Evolutionary conservation across 495 filamentous ascomycete species (phyloP), one percentile per base, ranked within the genome.

Genomic region (Patellaria atrata): DNA sequence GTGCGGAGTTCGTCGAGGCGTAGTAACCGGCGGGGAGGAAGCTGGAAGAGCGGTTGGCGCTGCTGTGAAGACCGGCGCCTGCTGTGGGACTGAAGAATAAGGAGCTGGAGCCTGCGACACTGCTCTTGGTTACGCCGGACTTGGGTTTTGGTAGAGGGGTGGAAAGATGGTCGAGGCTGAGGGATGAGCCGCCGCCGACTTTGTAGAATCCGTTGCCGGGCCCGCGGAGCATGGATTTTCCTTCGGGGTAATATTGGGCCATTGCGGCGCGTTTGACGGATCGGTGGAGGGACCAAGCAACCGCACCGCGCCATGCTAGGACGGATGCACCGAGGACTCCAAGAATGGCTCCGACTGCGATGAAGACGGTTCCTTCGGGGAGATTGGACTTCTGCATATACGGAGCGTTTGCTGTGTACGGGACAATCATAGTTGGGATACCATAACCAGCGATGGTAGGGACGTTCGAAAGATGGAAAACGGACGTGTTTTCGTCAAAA

Each of bases 21-120:
- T 97, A 97, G 57, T 92, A 96, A 6, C 89, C 89, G 3, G 87
- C 76, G 21, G 89, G 89, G 14, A 96, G 69, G 57, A 87, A 94
- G 14, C 61, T 65, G 3, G 73, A 76, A 9, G 61, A 70, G 58
- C 62, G 64, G 62, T 83, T 70, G 36, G 50, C 47, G 23, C 52
- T 42, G 33, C 51, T 51, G 10, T 57, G 55, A n/a, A 66, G 51
- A 15, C 50, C 54, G 7, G 55, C 50, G 57, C 70, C 73, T 1
- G 87, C 87, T 1, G 89, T 96, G 0, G 89, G 89, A 1, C 83
- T 93, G 59, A 91, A 97, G 69, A 97, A 97, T 3, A 97, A 69
- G 2, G 33, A 38, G 19, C 38, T 32, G 9, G n/a, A n/a, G 48
- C 52, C 65, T 47, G 44, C 60, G 50, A 30, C 63, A 60, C 35